phyloP scores from a whole-genome alignment of 257 asterid species.

The Fraxinus pennsylvanica region DNA sequence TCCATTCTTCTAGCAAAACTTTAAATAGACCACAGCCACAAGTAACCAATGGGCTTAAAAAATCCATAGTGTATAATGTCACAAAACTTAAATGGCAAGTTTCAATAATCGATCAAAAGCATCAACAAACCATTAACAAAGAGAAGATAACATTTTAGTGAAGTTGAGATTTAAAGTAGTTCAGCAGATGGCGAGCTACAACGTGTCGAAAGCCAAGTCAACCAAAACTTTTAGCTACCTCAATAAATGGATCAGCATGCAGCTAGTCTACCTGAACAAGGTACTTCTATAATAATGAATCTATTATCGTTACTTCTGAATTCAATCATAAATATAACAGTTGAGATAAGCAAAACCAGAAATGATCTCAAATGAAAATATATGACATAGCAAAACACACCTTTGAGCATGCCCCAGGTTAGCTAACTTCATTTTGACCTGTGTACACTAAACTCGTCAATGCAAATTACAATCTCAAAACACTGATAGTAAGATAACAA shows the following conservation, averaged over 20 bases:
- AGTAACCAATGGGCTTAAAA: background rate
- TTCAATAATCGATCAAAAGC: background rate
- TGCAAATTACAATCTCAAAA: slow-evolving; percentile 11
- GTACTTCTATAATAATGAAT: slow-evolving; percentile 13
- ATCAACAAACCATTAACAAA: background rate
- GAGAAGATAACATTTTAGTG: background rate
- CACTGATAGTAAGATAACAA: slow-evolving; percentile 5
- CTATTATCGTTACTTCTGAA: background rate
- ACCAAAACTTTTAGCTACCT: slow-evolving; percentile 5
- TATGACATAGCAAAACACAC: slow-evolving; percentile 33
- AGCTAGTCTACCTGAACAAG: slow-evolving; percentile 7
- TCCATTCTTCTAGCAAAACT: background rate
- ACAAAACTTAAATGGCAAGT: background rate
- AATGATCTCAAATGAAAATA: background rate
- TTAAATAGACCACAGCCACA: background rate
- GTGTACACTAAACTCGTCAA: slow-evolving; percentile 36
- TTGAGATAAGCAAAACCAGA: background rate
- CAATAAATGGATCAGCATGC: background rate
- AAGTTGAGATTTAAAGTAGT: background rate
- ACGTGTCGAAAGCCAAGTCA: background rate
- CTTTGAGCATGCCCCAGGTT: slow-evolving; percentile 87
- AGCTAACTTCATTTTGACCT: slow-evolving; percentile 88
- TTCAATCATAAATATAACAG: background rate
- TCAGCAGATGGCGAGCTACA: background rate
- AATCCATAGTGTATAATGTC: background rate